Conservation (phyloP, 2,329 filamentous ascomycete genomes). For the Ceratocystis cubensis region DNA sequence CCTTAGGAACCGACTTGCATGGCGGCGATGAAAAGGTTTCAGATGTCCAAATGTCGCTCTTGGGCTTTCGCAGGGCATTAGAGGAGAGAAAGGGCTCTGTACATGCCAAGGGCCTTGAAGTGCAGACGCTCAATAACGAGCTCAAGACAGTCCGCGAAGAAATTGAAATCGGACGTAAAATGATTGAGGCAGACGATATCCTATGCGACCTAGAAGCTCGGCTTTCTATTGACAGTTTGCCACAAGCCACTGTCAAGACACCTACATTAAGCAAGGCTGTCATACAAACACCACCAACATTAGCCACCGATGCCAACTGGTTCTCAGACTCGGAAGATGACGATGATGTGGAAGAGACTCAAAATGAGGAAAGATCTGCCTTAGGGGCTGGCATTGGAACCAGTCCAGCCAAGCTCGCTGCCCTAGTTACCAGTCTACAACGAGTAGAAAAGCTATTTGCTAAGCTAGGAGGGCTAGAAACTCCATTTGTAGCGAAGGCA, state of each 20-base stretch:
- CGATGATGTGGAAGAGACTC: slow-evolving; percentile 25
- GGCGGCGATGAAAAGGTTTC: slow-evolving; percentile 88
- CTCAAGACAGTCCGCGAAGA: slow-evolving; percentile 50
- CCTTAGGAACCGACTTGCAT: slow-evolving; percentile 64
- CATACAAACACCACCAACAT: slow-evolving; percentile 22
- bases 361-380: slow-evolving; percentile 23
- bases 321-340: slow-evolving; percentile 23
- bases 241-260: slow-evolving; percentile 23
- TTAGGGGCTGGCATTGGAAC: slow-evolving; percentile 23
- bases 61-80: slow-evolving; percentile 75
- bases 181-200: slow-evolving; percentile 56
- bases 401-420: slow-evolving; percentile 27
- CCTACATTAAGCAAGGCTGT: slow-evolving; percentile 26
- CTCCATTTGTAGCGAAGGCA: slow-evolving; percentile 39
- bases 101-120: slow-evolving; percentile 48
- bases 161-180: slow-evolving; percentile 47
- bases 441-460: slow-evolving; percentile 36
- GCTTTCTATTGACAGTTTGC: slow-evolving; percentile 40
- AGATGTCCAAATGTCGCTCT: slow-evolving; percentile 71
- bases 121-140: slow-evolving; percentile 51
- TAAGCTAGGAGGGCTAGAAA: slow-evolving; percentile 37
- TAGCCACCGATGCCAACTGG: slow-evolving; percentile 21
- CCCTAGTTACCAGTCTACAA: slow-evolving; percentile 33
- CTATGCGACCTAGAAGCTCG: slow-evolving; percentile 50
- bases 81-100: slow-evolving; percentile 60